Percentiles rank a stretch among this genome's conserved stretches.
Evolutionary conservation across 768 basidiomycete genomes (phyloP).

Genomic region (Amanita subjunquillea): DNA sequence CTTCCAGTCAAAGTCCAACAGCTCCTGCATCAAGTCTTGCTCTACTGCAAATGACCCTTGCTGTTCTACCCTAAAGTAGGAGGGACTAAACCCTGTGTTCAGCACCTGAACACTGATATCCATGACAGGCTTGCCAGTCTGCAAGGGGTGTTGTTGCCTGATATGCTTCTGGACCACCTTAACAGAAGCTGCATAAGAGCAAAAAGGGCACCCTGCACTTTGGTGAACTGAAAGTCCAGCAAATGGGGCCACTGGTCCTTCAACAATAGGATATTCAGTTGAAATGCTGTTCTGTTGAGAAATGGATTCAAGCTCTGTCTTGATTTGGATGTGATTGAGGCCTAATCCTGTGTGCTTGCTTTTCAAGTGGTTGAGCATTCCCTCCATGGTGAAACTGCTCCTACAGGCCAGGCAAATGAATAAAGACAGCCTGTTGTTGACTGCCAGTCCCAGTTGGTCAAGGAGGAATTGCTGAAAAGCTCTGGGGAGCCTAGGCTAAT

Average conservation of each 20-base stretch:
- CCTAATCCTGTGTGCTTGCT: background rate
- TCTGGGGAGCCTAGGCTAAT: too few species aligned
- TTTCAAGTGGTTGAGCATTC: background rate
- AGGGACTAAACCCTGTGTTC: background rate
- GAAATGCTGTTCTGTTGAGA: background rate
- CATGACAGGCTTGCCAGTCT: background rate
- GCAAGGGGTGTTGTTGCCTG: background rate
- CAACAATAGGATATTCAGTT: background rate
- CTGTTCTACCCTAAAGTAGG: too few species aligned
- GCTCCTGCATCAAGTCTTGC: background rate
- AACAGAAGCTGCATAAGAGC: background rate
- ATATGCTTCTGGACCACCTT: background rate
- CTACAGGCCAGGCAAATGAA: background rate
- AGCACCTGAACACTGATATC: background rate
- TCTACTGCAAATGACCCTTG: background rate
- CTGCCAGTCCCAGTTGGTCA: background rate
- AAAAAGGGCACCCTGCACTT: background rate
- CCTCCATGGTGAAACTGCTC: background rate
- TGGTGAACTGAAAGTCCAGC: background rate
- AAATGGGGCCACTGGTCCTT: background rate
- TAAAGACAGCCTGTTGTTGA: background rate
- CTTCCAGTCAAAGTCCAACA: background rate
- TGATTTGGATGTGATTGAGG: background rate
- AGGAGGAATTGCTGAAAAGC: too few species aligned
- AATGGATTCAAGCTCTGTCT: background rate